phyloP scores from a whole-genome alignment of 2,329 filamentous ascomycete genomes.

The Dothistroma pini region DNA sequence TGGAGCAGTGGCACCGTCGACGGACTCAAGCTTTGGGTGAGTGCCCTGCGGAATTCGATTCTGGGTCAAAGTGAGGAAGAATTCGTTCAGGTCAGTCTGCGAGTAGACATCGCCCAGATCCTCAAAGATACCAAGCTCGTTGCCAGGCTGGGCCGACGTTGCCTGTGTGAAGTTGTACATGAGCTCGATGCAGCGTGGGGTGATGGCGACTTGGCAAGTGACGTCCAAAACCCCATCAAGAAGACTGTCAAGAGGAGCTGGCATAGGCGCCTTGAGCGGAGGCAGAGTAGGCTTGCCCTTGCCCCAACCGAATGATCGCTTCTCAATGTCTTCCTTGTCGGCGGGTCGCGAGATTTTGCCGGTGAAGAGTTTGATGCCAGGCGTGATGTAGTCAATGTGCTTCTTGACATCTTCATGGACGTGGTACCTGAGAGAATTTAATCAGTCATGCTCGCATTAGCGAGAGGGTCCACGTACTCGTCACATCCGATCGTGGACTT shows the following conservation, averaged over 20 bases:
- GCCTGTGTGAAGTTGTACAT: constrained; percentile 43
- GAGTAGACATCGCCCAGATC: constrained; percentile 41
- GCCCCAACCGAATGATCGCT: constrained; percentile 18
- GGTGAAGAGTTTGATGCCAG: constrained; percentile 48
- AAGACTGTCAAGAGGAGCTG: constrained; percentile 7
- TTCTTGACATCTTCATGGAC: constrained; percentile 46
- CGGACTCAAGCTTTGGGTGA: constrained; percentile 27
- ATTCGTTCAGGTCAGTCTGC: constrained; percentile 42
- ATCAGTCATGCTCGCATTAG: background rate
- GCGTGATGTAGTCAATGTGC: constrained; percentile 56
- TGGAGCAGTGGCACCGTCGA: constrained; percentile 28
- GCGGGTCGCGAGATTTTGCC: constrained; percentile 14
- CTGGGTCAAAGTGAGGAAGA: constrained; percentile 15
- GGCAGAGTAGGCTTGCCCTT: constrained; percentile 14
- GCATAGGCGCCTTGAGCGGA: constrained; percentile 15
- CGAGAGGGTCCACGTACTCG: constrained; percentile 36
- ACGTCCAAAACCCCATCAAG: constrained; percentile 9
- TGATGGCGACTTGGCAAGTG: constrained; percentile 32
- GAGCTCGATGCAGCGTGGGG: constrained; percentile 41
- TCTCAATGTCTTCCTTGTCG: constrained; percentile 18
- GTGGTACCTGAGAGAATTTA: constrained; percentile 31
- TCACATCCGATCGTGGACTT: constrained; percentile 39
- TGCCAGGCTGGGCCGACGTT: constrained; percentile 31
- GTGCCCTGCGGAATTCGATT: constrained; percentile 22
- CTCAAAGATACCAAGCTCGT: constrained; percentile 47